These are phyloP conservation scores for Kwoniella sp. DNA, from an alignment of 768 basidiomycete genomes.

Conservation along the genomic window DNA sequence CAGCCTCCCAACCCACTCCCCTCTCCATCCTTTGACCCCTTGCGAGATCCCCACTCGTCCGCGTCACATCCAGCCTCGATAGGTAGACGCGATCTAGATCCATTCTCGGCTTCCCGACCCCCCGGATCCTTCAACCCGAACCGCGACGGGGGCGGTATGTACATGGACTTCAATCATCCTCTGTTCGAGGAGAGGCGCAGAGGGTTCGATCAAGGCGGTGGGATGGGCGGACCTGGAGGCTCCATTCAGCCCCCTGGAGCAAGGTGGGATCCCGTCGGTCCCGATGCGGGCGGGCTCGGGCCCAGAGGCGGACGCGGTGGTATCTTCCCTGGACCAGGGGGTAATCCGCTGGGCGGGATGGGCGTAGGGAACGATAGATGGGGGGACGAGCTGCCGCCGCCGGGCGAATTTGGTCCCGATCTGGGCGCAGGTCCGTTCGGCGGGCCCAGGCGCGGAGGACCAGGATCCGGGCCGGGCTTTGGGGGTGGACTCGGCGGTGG, in stretches of 20 bases:
- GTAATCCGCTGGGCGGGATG: conserved; percentile 34
- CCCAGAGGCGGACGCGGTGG: background rate
- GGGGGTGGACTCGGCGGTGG: conserved; percentile 19
- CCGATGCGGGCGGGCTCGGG: background rate
- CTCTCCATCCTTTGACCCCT: conserved; percentile 7
- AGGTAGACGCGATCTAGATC: conserved; percentile 46
- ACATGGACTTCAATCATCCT: conserved; percentile 47
- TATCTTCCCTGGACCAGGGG: conserved; percentile 33
- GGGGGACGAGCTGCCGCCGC: conserved; percentile 47
- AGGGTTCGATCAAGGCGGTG: conserved; percentile 3
- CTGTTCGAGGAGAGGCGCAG: conserved; percentile 40
- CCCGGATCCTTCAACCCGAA: conserved; percentile 31
- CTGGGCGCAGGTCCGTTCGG: conserved; percentile 15
- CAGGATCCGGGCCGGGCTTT: conserved; percentile 13
- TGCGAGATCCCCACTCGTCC: conserved; percentile 2
- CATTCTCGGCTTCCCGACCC: conserved; percentile 24
- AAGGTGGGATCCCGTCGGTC: conserved; percentile 46
- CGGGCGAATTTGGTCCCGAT: conserved; percentile 47
- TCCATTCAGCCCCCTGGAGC: conserved; percentile 46
- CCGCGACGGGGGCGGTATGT: conserved; percentile 43
- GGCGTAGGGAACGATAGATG: conserved; percentile 39
- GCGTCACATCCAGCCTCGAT: conserved; percentile 34
- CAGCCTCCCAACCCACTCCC: conserved; percentile 12
- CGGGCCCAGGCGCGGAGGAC: conserved; percentile 14
- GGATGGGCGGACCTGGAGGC: conserved; percentile 42